Evolutionary conservation across 192 early-diverging fungal genomes (phyloP).

Genomic region (Radiomyces spectabilis): DNA sequence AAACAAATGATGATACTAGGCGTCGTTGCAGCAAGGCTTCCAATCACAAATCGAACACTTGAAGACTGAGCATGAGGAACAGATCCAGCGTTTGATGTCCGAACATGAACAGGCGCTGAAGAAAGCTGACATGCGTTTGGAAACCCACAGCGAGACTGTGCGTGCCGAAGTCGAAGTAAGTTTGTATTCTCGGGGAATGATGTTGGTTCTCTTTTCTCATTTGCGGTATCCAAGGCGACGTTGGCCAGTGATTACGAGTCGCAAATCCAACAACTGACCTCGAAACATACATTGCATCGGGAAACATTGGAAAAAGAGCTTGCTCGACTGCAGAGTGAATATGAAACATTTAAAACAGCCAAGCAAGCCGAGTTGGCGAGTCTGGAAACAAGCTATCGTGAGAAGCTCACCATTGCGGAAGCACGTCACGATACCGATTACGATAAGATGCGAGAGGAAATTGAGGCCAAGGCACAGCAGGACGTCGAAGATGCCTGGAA

Average conservation of each 20-base stretch:
- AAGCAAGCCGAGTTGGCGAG: not conserved
- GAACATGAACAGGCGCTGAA: not conserved
- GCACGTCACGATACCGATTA: not conserved
- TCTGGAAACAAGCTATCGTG: not conserved
- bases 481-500: not conserved
- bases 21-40: too few species aligned
- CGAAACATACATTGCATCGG: not conserved
- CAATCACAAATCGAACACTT: too few species aligned
- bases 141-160: not conserved
- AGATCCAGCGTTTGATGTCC: not conserved
- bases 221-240: not conserved
- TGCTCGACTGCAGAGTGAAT: not conserved
- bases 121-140: not conserved
- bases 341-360: not conserved
- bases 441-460: not conserved
- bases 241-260: not conserved
- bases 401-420: not conserved
- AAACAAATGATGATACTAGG: too few species aligned
- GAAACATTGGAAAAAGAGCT: not conserved
- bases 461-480: not conserved
- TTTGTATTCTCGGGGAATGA: not conserved
- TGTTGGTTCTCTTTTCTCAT: too few species aligned
- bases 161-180: not conserved
- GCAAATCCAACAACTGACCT: not conserved
- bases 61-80: not conserved